A percentile compares a stretch with the other conserved stretches of the same genome.
These are phyloP conservation scores for Tuber umbilicatum DNA, from an alignment of 495 filamentous ascomycete genomes.

Conservation along the genomic window DNA sequence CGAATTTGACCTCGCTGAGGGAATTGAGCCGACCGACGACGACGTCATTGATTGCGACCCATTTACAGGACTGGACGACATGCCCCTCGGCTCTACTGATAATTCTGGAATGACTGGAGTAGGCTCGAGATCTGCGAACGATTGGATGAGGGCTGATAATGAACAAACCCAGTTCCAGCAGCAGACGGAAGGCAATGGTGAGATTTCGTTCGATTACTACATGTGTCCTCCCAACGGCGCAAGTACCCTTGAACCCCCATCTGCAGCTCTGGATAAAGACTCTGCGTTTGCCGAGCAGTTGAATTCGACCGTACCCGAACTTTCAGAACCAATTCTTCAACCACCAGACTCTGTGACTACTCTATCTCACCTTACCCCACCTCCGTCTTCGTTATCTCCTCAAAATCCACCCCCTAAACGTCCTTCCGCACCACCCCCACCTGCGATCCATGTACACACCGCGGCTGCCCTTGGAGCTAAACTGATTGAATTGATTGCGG, in stretches of 20 bases:
- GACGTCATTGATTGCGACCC: not conserved
- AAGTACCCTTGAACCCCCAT: slow-evolving; percentile 1
- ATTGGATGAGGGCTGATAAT: not conserved
- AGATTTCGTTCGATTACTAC: not conserved
- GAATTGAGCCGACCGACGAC: not conserved
- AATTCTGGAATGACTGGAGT: not conserved
- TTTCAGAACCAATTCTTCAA: slow-evolving; percentile 2
- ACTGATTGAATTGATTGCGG: not conserved
- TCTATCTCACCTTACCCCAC: not conserved
- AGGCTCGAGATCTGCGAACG: not conserved
- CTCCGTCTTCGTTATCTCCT: slow-evolving; percentile 17
- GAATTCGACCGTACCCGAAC: not conserved
- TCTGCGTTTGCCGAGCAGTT: not conserved
- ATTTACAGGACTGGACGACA: not conserved
- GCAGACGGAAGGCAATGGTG: not conserved
- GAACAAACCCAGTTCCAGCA: not conserved
- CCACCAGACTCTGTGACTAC: not conserved
- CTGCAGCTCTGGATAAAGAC: not conserved
- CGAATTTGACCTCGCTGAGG: slow-evolving; percentile 2
- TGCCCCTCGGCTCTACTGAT: not conserved
- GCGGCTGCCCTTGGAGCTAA: not conserved
- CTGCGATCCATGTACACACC: not conserved
- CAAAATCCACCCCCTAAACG: slow-evolving; percentile 10
- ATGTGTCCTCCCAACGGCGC: not conserved
- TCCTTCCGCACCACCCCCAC: slow-evolving; percentile 9